Conservation (phyloP, 805 yeast species). For the Candida ulmi region DNA sequence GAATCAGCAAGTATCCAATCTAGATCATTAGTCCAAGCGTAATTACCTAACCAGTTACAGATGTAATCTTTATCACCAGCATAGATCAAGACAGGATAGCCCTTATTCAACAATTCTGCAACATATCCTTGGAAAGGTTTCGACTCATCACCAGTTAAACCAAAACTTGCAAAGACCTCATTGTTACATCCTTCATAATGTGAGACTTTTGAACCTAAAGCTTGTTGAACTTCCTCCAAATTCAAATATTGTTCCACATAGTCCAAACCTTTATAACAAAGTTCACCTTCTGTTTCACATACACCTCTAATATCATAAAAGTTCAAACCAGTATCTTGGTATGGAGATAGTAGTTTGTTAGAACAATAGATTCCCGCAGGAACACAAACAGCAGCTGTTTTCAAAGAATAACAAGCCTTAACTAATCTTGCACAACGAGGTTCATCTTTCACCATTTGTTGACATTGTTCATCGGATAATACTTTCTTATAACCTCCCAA, state of each 20-base stretch:
- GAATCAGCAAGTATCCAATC: conserved; percentile 55
- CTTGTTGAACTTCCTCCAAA: conserved; percentile 59
- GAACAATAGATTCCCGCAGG: conserved; percentile 84
- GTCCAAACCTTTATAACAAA: conserved; percentile 70
- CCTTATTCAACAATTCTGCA: conserved; percentile 59
- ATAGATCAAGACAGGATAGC: conserved; percentile 75
- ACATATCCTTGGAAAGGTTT: conserved; percentile 78
- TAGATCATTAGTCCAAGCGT: conserved; percentile 70
- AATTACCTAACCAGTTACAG: conserved; percentile 90
- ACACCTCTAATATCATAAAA: conserved; percentile 78
- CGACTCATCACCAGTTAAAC: conserved; percentile 77
- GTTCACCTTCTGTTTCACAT: conserved; percentile 64
- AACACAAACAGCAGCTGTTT: conserved; percentile 68
- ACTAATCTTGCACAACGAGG: conserved; percentile 63
- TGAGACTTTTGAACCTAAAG: conserved; percentile 83
- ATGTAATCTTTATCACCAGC: conserved; percentile 95
- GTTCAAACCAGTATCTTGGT: conserved; percentile 72
- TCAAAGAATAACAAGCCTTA: conserved; percentile 57
- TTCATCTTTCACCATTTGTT: conserved; percentile 50
- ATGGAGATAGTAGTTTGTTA: conserved; percentile 61
- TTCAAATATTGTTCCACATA: conserved; percentile 74
- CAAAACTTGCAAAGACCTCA: conserved; percentile 62
- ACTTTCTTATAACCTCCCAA: conserved; percentile 78
- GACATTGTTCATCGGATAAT: conserved; percentile 63
- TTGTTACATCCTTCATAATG: conserved; percentile 62